phyloP scores from a whole-genome alignment of 148 eudicot species.

The Simmondsia chinensis region DNA sequence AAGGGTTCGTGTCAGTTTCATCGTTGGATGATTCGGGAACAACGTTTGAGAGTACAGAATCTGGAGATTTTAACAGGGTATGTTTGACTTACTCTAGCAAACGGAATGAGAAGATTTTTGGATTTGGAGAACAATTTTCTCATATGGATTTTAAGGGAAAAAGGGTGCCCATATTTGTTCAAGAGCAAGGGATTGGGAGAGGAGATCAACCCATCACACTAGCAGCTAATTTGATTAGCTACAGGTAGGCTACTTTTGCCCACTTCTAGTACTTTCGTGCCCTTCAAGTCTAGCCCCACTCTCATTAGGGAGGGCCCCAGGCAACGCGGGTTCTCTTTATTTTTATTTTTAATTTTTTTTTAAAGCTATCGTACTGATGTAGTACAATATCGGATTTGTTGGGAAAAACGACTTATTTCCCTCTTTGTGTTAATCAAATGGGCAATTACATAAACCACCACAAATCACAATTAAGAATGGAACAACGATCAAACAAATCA shows the following conservation, averaged over 20 bases:
- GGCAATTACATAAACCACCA: too few species aligned
- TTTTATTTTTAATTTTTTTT: too few species aligned
- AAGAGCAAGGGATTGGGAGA: slow-evolving; percentile 99
- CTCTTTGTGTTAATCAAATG: too few species aligned
- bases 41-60: slow-evolving; percentile 11
- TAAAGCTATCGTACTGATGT: not conserved
- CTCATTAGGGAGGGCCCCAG: too few species aligned
- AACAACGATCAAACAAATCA: too few species aligned
- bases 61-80: slow-evolving; percentile 48
- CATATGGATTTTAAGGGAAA: slow-evolving; percentile 92
- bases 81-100: slow-evolving; percentile 73
- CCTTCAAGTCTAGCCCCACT: too few species aligned
- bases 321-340: too few species aligned
- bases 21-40: slow-evolving; percentile 31
- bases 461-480: too few species aligned
- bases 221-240: slow-evolving; percentile 89
- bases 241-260: slow-evolving; percentile 45
- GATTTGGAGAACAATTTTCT: slow-evolving; percentile 97
- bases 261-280: not conserved
- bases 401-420: too few species aligned
- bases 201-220: slow-evolving; percentile 98
- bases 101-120: slow-evolving; percentile 69
- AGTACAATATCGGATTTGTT: too few species aligned
- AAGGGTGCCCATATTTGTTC: slow-evolving; percentile 91
- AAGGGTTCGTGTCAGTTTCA: slow-evolving; percentile 24